Evolutionary conservation across 177 flowering plant species (phyloP).

Genomic region (Vitis hybrid): DNA sequence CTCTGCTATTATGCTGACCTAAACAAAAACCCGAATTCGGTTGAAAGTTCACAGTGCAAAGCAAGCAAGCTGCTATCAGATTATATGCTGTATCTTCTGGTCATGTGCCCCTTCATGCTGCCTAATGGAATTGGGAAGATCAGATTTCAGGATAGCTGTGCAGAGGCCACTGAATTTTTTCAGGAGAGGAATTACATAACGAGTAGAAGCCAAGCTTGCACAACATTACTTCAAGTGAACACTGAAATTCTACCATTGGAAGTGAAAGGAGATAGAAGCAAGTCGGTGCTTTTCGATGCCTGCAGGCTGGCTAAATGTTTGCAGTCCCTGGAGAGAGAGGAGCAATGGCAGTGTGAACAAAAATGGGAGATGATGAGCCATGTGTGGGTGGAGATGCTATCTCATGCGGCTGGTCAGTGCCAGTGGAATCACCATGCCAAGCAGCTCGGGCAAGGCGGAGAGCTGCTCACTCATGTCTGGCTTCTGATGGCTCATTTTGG

Average conservation of each 20-base stretch:
- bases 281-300: conserved; percentile 26
- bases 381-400: conserved; percentile 19
- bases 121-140: conserved; percentile 30
- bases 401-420: conserved; percentile 19
- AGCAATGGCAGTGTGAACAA: neutral
- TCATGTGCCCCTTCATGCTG: conserved; percentile 23
- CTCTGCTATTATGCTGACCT: conserved; percentile 14
- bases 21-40: neutral
- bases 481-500: no score
- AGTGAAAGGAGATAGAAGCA: conserved; percentile 26
- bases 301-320: conserved; percentile 19
- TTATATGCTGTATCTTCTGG: conserved; percentile 36
- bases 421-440: neutral
- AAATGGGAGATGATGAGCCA: conserved; percentile 21
- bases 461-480: no score
- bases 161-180: conserved; percentile 19
- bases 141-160: conserved; percentile 23
- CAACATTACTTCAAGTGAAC: conserved; percentile 10
- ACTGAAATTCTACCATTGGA: conserved; percentile 8
- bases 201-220: conserved; percentile 13
- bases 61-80: conserved; percentile 25
- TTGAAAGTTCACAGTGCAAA: neutral
- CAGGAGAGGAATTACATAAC: neutral
- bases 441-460: neutral
- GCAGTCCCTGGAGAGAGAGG: neutral